Evolutionary conservation across 2,329 filamentous ascomycete genomes (phyloP), one percentile per base, ranked within the genome.

Genomic region (Cadophora sp.): DNA sequence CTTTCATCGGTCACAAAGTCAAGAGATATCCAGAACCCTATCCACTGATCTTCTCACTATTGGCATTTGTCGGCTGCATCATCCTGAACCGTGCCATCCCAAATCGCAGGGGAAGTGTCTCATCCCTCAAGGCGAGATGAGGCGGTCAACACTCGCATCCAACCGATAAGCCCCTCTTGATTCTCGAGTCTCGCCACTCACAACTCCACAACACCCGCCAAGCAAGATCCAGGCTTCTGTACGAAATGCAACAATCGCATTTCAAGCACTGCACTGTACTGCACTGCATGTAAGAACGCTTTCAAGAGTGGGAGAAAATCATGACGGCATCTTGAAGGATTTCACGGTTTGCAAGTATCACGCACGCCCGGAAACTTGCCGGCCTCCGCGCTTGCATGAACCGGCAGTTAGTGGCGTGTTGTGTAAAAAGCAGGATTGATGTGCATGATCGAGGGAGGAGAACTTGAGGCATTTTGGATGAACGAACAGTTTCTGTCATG

Each of bases 261-360:
- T 12, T 37, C 19, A 58, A 8, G n/a, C 31, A 14, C 22, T 58
- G n/a, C 40, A 37, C 34, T 37, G 9, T 37, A 37, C 50, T 53
- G 50, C 24, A 53, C 29, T 2, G 16, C 12, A 34, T 40, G 4
- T 37, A n/a, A n/a, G 29, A 22, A 34, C 29, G 34, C 27, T 37
- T 37, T 37, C 55, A 58, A 58, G 14, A 58, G 55, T 58, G 55
- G 55, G 55, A 58, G 55, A 37, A 37, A 22, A 37, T 43, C 56
- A 59, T 59, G 34, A 59, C 22, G 34, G 22, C 34, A 59, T 43
- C 55, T 59, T 9, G 55, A 58, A 37, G 55, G 31, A 11, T 58
- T 58, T 7, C 19, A 22, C 22, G 34, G 56, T 34, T 59, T 26
- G 31, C 31, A 40, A 40, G 9, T 22, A 16, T 14, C 43, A 48